Percentiles rank a stretch among this genome's conserved stretches.
phyloP scores from a whole-genome alignment of 345 rosid species.

The Draba incana region DNA sequence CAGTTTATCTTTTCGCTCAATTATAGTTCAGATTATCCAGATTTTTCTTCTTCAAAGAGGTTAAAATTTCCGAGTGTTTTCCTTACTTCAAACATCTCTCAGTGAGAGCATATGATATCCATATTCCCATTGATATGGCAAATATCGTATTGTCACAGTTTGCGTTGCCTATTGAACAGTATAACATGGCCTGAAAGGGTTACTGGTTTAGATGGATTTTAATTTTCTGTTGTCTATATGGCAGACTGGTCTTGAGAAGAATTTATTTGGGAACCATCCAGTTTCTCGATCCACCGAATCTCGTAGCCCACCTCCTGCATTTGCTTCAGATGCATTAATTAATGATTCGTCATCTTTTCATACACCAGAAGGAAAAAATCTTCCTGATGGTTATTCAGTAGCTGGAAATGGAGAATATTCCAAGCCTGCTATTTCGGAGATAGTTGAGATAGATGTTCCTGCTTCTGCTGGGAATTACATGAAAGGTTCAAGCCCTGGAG shows the following conservation, averaged over 20 bases:
- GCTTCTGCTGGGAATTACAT: conserved; percentile 67
- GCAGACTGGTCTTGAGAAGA: conserved; percentile 90
- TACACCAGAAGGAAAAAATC: conserved; percentile 48
- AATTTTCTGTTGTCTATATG: conserved; percentile 24
- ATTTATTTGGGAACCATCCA: conserved; percentile 84
- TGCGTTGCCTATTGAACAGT: background rate
- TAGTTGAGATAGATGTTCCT: conserved; percentile 86
- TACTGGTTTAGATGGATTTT: conserved; percentile 11
- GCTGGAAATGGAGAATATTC: conserved; percentile 53
- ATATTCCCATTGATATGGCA: conserved; percentile 2
- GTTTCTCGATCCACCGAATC: conserved; percentile 63
- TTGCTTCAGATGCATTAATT: conserved; percentile 70
- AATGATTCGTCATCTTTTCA: conserved; percentile 48
- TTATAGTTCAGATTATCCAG: background rate
- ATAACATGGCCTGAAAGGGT: conserved; percentile 5
- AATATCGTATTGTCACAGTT: conserved; percentile 4
- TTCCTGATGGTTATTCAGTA: conserved; percentile 48
- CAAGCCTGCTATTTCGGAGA: conserved; percentile 63
- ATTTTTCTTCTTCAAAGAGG: conserved; percentile 24
- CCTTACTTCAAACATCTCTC: background rate
- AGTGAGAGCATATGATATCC: background rate
- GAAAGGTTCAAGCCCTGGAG: conserved; percentile 76
- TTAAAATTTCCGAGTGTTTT: conserved; percentile 14
- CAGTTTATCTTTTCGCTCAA: conserved; percentile 30
- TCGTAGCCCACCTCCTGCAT: conserved; percentile 75